Percentiles rank a stretch among this genome's conserved stretches.
These are phyloP conservation scores for Kokia cookei DNA, from an alignment of 441 rosid species.

Conservation along the genomic window DNA sequence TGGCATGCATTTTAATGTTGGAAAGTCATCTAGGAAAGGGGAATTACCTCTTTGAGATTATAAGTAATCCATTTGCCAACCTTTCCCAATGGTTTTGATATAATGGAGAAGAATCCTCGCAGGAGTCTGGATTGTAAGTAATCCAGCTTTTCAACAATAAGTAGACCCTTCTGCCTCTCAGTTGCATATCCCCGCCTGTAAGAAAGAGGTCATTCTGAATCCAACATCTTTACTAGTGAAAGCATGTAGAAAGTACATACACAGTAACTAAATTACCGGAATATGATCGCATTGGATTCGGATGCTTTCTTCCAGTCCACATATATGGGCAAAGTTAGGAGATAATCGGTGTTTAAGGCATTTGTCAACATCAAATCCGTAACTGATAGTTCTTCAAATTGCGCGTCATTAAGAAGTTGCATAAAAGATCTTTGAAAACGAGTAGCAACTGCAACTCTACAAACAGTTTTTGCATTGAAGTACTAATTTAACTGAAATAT, in stretches of 20 bases:
- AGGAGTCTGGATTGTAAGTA: constrained; percentile 84
- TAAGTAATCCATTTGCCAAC: constrained; percentile 47
- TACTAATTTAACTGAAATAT: constrained; percentile 5
- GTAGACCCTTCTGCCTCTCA: constrained; percentile 82
- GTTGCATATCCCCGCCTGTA: constrained; percentile 93
- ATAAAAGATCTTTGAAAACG: constrained; percentile 91
- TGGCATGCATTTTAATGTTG: neutral
- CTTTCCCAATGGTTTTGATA: constrained; percentile 76
- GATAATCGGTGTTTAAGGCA: constrained; percentile 86
- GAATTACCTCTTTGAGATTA: constrained; percentile 46
- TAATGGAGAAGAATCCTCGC: constrained; percentile 47
- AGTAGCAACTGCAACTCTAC: constrained; percentile 71
- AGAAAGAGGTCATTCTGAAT: constrained; percentile 1
- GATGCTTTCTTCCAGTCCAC: constrained; percentile 94
- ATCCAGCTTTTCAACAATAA: constrained; percentile 89
- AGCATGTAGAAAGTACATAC: neutral
- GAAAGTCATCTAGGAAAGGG: constrained; percentile 11
- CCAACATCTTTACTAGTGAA: neutral
- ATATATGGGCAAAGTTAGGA: constrained; percentile 82
- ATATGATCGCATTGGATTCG: constrained; percentile 84
- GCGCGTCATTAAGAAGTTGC: constrained; percentile 85
- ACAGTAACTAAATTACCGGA: constrained; percentile 42
- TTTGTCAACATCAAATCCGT: constrained; percentile 83
- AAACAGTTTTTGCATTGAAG: constrained; percentile 11
- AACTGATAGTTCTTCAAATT: constrained; percentile 89